Evolutionary conservation across 352 stramenopile genomes (phyloP).

Genomic region (Aphanomyces euteiches): DNA sequence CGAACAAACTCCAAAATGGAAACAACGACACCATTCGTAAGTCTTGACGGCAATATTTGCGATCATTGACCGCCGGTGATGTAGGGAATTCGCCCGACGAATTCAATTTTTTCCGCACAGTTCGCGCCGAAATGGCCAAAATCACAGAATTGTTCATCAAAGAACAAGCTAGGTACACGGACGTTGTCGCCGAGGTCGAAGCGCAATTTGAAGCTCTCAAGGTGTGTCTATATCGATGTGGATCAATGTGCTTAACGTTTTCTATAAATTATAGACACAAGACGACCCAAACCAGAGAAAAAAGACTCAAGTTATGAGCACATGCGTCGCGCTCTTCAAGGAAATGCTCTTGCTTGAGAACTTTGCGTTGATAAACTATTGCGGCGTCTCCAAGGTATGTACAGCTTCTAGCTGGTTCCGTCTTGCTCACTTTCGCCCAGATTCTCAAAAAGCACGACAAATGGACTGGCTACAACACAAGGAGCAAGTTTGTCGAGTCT

Average conservation of each 20-base stretch:
- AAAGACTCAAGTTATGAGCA: slow-evolving; percentile 57
- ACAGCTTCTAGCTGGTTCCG: not conserved
- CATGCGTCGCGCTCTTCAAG: slow-evolving; percentile 81
- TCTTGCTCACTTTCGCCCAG: slow-evolving; percentile 33
- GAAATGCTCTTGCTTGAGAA: slow-evolving; percentile 83
- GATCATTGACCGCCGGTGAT: not conserved
- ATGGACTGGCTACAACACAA: slow-evolving; percentile 88
- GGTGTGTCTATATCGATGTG: slow-evolving; percentile 36
- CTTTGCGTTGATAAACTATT: slow-evolving; percentile 89
- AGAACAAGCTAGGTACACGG: slow-evolving; percentile 69
- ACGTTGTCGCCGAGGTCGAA: slow-evolving; percentile 62
- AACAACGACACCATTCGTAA: slow-evolving; percentile 87
- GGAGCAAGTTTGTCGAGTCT: slow-evolving; percentile 87
- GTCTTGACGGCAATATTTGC: slow-evolving; percentile 25
- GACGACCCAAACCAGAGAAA: slow-evolving; percentile 58
- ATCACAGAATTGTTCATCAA: slow-evolving; percentile 83
- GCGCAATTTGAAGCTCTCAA: slow-evolving; percentile 58
- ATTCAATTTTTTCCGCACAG: slow-evolving; percentile 84
- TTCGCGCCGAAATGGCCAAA: slow-evolving; percentile 81
- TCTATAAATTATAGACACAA: slow-evolving; percentile 31
- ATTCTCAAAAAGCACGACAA: slow-evolving; percentile 90
- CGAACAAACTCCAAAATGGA: slow-evolving; percentile 80
- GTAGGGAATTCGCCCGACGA: slow-evolving; percentile 77
- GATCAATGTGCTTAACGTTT: slow-evolving; percentile 9
- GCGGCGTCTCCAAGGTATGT: slow-evolving; percentile 77